Conservation (phyloP, 768 basidiomycete species). For the Cystobasidium tubakii region DNA sequence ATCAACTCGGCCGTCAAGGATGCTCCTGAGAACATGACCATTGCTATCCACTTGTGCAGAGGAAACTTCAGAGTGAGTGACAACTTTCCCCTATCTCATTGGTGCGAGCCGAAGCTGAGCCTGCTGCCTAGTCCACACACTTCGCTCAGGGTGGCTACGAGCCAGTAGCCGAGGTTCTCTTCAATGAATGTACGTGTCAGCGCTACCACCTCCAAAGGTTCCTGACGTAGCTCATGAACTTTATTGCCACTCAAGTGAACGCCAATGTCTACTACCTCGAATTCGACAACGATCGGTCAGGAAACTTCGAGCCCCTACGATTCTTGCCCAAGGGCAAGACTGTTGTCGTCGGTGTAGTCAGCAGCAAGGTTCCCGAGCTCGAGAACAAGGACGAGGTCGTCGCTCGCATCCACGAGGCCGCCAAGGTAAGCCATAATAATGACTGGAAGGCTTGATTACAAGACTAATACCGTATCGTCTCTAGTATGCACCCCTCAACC, state of each 20-base stretch:
- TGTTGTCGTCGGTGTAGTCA: slow-evolving; percentile 45
- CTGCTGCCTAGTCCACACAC: slow-evolving; percentile 2
- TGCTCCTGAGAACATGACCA: slow-evolving; percentile 39
- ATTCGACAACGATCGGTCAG: slow-evolving; percentile 40
- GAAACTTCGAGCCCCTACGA: slow-evolving; percentile 42
- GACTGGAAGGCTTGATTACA: background rate
- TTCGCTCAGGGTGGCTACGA: slow-evolving; percentile 43
- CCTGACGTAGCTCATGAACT: too few species aligned
- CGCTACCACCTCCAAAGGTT: too few species aligned
- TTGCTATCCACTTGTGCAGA: slow-evolving; percentile 41
- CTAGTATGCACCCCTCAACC: slow-evolving; percentile 43
- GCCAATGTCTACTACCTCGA: slow-evolving; percentile 43
- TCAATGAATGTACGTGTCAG: slow-evolving; percentile 37
- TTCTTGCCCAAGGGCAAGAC: slow-evolving; percentile 42
- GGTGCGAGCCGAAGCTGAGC: too few species aligned
- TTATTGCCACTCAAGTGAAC: slow-evolving; percentile 2
- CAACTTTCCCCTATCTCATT: too few species aligned
- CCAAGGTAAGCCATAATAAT: slow-evolving; percentile 15
- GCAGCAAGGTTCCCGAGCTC: slow-evolving; percentile 43
- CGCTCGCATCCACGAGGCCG: slow-evolving; percentile 42
- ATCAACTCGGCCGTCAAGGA: slow-evolving; percentile 41
- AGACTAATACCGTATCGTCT: background rate
- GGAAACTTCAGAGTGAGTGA: slow-evolving; percentile 40
- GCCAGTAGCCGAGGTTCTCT: slow-evolving; percentile 39
- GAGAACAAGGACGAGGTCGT: slow-evolving; percentile 45